Conservation (phyloP, 1,284 basidiomycete genomes). For the Erythrobasidium hasegawianum region DNA sequence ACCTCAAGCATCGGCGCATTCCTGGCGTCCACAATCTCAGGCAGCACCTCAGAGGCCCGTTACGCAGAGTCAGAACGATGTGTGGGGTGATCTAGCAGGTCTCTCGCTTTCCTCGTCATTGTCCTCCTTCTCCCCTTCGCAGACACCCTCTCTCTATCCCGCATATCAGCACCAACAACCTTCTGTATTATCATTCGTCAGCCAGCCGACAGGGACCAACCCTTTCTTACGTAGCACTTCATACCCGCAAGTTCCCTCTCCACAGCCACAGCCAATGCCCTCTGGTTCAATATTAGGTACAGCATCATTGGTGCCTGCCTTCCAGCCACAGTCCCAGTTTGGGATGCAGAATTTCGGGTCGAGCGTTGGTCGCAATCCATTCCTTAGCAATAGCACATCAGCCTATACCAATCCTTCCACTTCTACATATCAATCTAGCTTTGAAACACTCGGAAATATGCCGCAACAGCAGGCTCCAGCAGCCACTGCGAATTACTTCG, state of each 20-base stretch:
- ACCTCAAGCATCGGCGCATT: too few relatives aligned
- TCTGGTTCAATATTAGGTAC: neutral
- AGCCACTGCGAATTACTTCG: too few relatives aligned
- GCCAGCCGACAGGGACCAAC: neutral
- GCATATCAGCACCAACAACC: neutral
- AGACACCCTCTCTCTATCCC: neutral
- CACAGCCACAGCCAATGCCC: neutral
- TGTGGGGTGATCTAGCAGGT: conserved; percentile 30
- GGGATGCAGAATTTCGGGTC: neutral
- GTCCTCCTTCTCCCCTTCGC: neutral
- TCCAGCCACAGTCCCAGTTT: neutral
- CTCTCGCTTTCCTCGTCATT: conserved; percentile 13
- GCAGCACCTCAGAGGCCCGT: neutral
- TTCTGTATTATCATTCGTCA: too few relatives aligned
- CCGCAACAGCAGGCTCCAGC: too few relatives aligned
- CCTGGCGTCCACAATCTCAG: too few relatives aligned
- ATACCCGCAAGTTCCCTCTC: neutral
- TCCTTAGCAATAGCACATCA: too few relatives aligned
- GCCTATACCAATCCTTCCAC: too few relatives aligned
- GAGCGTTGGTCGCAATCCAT: too few relatives aligned
- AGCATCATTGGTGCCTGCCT: neutral
- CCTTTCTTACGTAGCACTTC: neutral
- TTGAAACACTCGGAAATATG: too few relatives aligned
- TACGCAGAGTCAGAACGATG: conserved; percentile 2
- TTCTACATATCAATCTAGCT: too few relatives aligned